Conservation (phyloP, 208 protist species). For the Trypanosoma cruzi region DNA sequence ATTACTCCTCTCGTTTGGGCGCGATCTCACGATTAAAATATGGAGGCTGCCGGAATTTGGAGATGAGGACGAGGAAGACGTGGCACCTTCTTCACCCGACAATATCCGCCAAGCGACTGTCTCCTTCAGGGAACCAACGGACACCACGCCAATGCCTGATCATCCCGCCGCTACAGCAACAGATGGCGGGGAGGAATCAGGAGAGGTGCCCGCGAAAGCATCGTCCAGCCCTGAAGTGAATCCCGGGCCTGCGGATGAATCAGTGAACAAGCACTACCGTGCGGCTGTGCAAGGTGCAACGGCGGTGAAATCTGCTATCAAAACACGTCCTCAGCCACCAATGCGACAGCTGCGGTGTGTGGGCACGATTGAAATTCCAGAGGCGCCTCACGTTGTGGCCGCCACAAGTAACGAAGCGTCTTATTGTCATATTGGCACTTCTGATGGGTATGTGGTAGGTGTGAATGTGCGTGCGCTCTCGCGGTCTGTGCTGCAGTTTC, state of each 20-base stretch:
- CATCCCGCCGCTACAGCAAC: not conserved
- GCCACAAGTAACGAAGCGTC: slow-evolving; percentile 26
- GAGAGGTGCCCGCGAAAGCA: not conserved
- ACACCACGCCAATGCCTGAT: not conserved
- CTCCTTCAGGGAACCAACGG: slow-evolving; percentile 45
- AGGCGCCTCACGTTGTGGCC: slow-evolving; percentile 39
- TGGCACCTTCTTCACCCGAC: slow-evolving; percentile 7
- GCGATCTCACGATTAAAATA: slow-evolving; percentile 62
- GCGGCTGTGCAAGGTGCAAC: slow-evolving; percentile 5
- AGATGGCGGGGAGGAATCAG: not conserved
- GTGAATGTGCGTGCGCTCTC: slow-evolving; percentile 49
- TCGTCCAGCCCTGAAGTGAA: not conserved
- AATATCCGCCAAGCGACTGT: slow-evolving; percentile 36
- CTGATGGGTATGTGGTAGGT: slow-evolving; percentile 66
- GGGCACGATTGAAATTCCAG: slow-evolving; percentile 65
- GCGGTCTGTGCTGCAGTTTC: slow-evolving; percentile 49
- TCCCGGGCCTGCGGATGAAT: not conserved
- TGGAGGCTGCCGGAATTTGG: slow-evolving; percentile 66
- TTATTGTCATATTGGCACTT: slow-evolving; percentile 53
- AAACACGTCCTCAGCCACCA: slow-evolving; percentile 42
- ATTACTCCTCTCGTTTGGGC: slow-evolving; percentile 57
- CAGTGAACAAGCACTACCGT: not conserved
- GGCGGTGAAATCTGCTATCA: slow-evolving; percentile 60
- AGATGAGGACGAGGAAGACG: slow-evolving; percentile 45
- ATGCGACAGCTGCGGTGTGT: slow-evolving; percentile 43